Evolutionary conservation across 202 grass and related monocot species (phyloP), one percentile per base, ranked within the genome.

Genomic region (Dendrocalamus latiflorus): DNA sequence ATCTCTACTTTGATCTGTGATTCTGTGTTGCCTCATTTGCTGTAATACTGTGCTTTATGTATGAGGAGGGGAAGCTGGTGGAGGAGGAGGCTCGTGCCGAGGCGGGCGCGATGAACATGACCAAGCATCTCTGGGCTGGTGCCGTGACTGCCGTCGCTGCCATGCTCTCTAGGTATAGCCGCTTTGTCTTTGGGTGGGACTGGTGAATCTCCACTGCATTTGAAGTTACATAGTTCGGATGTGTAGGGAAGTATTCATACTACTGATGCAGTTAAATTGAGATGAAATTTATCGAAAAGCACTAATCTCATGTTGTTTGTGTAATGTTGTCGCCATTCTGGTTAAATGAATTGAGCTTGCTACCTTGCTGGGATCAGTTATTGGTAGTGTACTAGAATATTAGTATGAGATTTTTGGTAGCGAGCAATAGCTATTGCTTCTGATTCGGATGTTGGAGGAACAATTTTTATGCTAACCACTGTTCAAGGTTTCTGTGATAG

Each of bases 131-230:
- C 45, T 99, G 93, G 91, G 54, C 93, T 15, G 93, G 96, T 58
- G 96, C 96, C n/a, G n/a, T n/a, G n/a, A n/a, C n/a, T n/a, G n/a
- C n/a, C 47, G 89, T 96, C 15, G 96, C 96, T 53, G 93, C 96
- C 49, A 99, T 99, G 93, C 88, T 99, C 44, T 99, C 93, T 0
- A 92, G 96, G 96, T 96, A 95, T 68, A 21, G 70, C 75, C 10
- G 0, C 72, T 67, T 66, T 51, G 20, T 66, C 39, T 72, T 51
- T 64, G 45, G 24, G 49, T 75, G 9, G 11, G 13, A 30, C 16
- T 67, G 42, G 33, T 37, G 8, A 8, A 62, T 25, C 12, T 38
- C 20, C 36, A 24, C 25, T 67, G 65, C 45, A 55, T 57, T 39
- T 24, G 5, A 41, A 3, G 43, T 14, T 79, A 6, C 53, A 47